Evolutionary conservation across 139 green algal species (phyloP).

Genomic region (Haematococcus lacustris): DNA sequence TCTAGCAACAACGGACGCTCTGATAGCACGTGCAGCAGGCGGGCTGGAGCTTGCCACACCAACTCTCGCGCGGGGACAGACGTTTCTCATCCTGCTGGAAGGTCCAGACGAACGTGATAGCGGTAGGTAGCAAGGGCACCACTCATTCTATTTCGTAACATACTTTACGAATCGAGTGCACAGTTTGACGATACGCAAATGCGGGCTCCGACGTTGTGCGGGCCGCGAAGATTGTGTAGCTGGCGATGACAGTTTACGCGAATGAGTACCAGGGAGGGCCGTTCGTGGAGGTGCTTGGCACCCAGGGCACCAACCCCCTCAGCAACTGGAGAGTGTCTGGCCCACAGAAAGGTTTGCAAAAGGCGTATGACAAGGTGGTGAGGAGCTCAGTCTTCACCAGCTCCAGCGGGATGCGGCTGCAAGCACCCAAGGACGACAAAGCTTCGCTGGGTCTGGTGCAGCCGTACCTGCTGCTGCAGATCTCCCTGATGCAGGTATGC

Average conservation of each 20-base stretch:
- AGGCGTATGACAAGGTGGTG: slow-evolving; percentile 28
- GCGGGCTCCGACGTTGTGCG: no score
- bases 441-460: slow-evolving; percentile 18
- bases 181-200: no score
- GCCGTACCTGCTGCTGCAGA: slow-evolving; percentile 31
- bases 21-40: no score
- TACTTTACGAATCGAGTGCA: no score
- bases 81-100: no score
- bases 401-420: slow-evolving; percentile 11
- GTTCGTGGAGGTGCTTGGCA: slow-evolving; percentile 20
- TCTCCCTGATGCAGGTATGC: background rate
- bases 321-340: slow-evolving; percentile 14
- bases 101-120: no score
- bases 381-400: slow-evolving; percentile 28
- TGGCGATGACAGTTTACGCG: background rate
- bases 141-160: no score
- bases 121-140: no score
- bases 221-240: no score
- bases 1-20: no score
- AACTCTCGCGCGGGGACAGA: no score
- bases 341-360: slow-evolving; percentile 16
- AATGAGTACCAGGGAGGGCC: slow-evolving; percentile 22
- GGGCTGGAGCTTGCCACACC: no score
- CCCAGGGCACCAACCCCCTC: slow-evolving; percentile 26
- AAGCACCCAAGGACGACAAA: slow-evolving; percentile 23